phyloP scores from a whole-genome alignment of 495 filamentous ascomycete species.

The Aspergillus haitiensis region DNA sequence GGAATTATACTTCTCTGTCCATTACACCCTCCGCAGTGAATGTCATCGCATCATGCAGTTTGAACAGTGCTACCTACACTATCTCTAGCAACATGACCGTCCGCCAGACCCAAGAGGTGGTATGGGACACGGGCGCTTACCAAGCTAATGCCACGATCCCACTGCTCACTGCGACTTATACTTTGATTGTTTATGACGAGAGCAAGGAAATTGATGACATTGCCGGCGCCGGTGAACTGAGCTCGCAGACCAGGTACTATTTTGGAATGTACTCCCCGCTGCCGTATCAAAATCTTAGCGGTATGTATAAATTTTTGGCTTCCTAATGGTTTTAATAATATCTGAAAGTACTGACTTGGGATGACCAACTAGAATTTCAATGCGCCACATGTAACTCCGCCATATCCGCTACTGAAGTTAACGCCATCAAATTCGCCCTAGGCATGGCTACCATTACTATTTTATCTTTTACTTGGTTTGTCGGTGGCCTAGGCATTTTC shows the following conservation, averaged over 20 bases:
- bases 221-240: conserved; percentile 71
- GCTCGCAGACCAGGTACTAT: conserved; percentile 56
- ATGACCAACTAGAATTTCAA: conserved; percentile 43
- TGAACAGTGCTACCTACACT: conserved; percentile 64
- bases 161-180: conserved; percentile 75
- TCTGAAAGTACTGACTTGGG: conserved; percentile 21
- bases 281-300: conserved; percentile 59
- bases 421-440: conserved; percentile 69
- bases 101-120: conserved; percentile 54
- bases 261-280: conserved; percentile 84
- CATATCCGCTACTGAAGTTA: conserved; percentile 59
- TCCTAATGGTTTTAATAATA: background rate
- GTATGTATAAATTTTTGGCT: conserved; percentile 43
- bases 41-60: conserved; percentile 74
- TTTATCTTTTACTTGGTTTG: conserved; percentile 86
- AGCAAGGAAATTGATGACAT: conserved; percentile 59
- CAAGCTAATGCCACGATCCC: conserved; percentile 59
- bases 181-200: conserved; percentile 79
- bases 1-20: conserved; percentile 92
- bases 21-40: conserved; percentile 77
- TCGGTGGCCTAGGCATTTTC: conserved; percentile 64
- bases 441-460: conserved; percentile 76
- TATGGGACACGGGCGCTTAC: conserved; percentile 80
- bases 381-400: conserved; percentile 76
- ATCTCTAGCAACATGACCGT: conserved; percentile 64